Percentiles rank a stretch among this genome's conserved stretches.
Evolutionary conservation across 164 flowering plant species (phyloP).

Genomic region (Chloranthus sessilifolius): DNA sequence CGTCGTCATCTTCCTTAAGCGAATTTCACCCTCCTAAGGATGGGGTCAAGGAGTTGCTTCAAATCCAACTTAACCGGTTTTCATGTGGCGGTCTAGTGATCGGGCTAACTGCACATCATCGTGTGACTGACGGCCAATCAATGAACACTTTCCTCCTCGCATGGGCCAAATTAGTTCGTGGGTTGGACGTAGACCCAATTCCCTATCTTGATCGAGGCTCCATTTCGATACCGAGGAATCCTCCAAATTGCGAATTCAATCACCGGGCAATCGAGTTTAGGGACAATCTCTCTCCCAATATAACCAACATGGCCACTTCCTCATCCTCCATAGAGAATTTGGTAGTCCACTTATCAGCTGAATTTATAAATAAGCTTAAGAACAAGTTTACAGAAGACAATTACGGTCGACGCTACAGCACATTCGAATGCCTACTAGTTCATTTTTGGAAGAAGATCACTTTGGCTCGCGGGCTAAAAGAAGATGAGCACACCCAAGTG

Average conservation of each 20-base stretch:
- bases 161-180: conserved; percentile 11
- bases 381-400: conserved; percentile 6
- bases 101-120: conserved; percentile 2
- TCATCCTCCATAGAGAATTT: conserved; percentile 1
- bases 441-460: conserved; percentile 32
- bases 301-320: background rate
- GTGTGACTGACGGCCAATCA: conserved; percentile 6
- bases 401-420: conserved; percentile 11
- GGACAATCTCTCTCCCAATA: background rate
- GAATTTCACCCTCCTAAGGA: conserved; percentile 11
- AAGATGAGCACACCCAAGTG: conserved; percentile 15
- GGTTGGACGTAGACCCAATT: conserved; percentile 1
- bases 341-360: conserved; percentile 15
- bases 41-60: conserved; percentile 9
- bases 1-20: background rate
- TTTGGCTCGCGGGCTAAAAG: conserved; percentile 12
- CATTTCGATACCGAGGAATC: conserved; percentile 7
- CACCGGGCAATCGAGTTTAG: conserved; percentile 9
- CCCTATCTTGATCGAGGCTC: conserved; percentile 8
- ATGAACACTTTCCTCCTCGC: conserved; percentile 1
- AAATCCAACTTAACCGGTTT: conserved; percentile 11
- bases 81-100: conserved; percentile 7
- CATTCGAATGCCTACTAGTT: conserved; percentile 25
- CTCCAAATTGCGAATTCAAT: conserved; percentile 5
- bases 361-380: conserved; percentile 24